Evolutionary conservation across 2,329 filamentous ascomycete species (phyloP).

Genomic region (Drechslerella dactyloides): DNA sequence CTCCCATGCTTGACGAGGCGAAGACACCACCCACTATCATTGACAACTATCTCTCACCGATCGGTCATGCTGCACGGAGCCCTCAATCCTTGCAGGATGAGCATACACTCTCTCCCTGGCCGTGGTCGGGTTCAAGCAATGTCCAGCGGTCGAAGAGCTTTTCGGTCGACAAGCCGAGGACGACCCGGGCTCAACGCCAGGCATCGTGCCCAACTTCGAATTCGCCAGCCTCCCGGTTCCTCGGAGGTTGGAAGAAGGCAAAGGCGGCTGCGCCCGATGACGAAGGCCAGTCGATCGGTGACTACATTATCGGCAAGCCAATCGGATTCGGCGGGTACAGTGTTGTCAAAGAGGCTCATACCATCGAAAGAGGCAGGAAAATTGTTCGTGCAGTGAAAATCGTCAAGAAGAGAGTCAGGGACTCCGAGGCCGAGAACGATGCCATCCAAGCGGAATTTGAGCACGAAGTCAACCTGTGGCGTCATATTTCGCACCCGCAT

Average conservation of each 20-base stretch:
- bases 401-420: slow-evolving; percentile 66
- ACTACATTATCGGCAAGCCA: slow-evolving; percentile 71
- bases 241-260: slow-evolving; percentile 45
- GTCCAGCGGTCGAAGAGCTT: slow-evolving; percentile 50
- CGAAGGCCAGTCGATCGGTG: slow-evolving; percentile 71
- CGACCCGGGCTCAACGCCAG: slow-evolving; percentile 41
- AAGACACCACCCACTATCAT: slow-evolving; percentile 44
- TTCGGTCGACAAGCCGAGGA: slow-evolving; percentile 47
- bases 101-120: slow-evolving; percentile 32
- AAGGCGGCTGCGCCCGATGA: slow-evolving; percentile 64
- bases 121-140: slow-evolving; percentile 30
- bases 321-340: slow-evolving; percentile 72
- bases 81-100: slow-evolving; percentile 45
- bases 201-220: slow-evolving; percentile 40
- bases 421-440: slow-evolving; percentile 68
- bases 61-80: slow-evolving; percentile 21
- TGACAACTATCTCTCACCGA: slow-evolving; percentile 40
- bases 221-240: slow-evolving; percentile 43
- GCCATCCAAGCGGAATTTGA: slow-evolving; percentile 71
- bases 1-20: slow-evolving; percentile 43
- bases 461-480: slow-evolving; percentile 72
- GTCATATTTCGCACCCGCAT: slow-evolving; percentile 68
- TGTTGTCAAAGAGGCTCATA: slow-evolving; percentile 70
- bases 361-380: slow-evolving; percentile 64
- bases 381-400: slow-evolving; percentile 71